Percentiles rank a stretch among this genome's conserved stretches.
phyloP scores from a whole-genome alignment of 345 rosid genomes.

The Rhodamnia rubescens region DNA sequence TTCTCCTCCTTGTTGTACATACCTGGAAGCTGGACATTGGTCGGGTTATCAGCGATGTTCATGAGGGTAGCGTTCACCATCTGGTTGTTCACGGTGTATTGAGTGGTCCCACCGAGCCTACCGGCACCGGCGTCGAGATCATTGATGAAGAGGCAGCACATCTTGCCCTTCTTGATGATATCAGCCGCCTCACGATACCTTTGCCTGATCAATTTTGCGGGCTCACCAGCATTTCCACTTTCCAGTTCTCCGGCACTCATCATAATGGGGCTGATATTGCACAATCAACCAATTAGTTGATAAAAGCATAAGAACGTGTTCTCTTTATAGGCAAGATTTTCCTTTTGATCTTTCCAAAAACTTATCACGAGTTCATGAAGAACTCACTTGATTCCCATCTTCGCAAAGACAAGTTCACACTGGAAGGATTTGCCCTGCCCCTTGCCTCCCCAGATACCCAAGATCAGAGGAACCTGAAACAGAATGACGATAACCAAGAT shows the following conservation, averaged over 20 bases:
- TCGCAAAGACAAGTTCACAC: conserved; percentile 16
- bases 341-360: not conserved
- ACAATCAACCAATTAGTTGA: not conserved
- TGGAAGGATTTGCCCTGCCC: conserved; percentile 19
- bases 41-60: conserved; percentile 20
- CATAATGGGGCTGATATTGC: conserved; percentile 11
- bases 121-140: conserved; percentile 18
- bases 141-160: conserved; percentile 17
- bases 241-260: conserved; percentile 21
- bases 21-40: conserved; percentile 13
- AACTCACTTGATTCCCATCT: conserved; percentile 17
- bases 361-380: not conserved
- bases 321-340: not conserved
- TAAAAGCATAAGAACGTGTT: not conserved
- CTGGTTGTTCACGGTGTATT: conserved; percentile 17
- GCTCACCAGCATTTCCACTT: conserved; percentile 19
- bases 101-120: conserved; percentile 13
- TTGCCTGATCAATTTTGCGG: conserved; percentile 16
- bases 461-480: conserved; percentile 9
- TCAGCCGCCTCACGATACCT: conserved; percentile 18
- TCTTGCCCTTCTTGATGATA: conserved; percentile 16
- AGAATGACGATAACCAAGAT: not conserved
- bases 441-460: conserved; percentile 20
- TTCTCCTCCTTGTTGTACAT: conserved; percentile 19
- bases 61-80: conserved; percentile 19